Evolutionary conservation across 345 rosid species (phyloP).

Genomic region (Chamaenerion angustifolium): DNA sequence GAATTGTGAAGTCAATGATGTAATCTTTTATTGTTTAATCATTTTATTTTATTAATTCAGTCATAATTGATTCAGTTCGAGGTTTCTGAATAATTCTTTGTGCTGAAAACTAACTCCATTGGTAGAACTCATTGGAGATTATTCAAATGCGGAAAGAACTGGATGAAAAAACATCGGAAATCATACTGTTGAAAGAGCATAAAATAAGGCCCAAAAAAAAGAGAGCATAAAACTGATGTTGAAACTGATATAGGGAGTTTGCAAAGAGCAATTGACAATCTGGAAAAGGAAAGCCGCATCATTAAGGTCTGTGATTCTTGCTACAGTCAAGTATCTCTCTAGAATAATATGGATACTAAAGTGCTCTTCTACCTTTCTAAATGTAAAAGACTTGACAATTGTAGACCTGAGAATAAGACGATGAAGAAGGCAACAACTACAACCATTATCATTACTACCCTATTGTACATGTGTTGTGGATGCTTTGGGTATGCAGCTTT

Average conservation of each 20-base stretch:
- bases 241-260: conserved; percentile 30
- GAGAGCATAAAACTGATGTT: conserved; percentile 32
- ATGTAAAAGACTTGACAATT: neutral
- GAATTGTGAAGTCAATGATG: no score
- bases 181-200: conserved; percentile 35
- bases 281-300: conserved; percentile 55
- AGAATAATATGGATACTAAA: neutral
- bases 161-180: conserved; percentile 55
- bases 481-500: conserved; percentile 36
- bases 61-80: no score
- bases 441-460: conserved; percentile 19
- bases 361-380: neutral
- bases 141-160: conserved; percentile 41
- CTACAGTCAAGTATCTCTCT: no score
- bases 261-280: conserved; percentile 31
- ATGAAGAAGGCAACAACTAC: conserved; percentile 29
- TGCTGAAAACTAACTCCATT: no score
- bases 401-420: conserved; percentile 38
- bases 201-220: no score
- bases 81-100: no score
- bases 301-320: conserved; percentile 39
- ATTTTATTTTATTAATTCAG: no score
- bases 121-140: no score
- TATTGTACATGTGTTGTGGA: conserved; percentile 29
- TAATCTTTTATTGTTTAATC: no score